phyloP scores from a whole-genome alignment of 805 yeast species.

The Hemisphaericaspora nanyangensis region DNA sequence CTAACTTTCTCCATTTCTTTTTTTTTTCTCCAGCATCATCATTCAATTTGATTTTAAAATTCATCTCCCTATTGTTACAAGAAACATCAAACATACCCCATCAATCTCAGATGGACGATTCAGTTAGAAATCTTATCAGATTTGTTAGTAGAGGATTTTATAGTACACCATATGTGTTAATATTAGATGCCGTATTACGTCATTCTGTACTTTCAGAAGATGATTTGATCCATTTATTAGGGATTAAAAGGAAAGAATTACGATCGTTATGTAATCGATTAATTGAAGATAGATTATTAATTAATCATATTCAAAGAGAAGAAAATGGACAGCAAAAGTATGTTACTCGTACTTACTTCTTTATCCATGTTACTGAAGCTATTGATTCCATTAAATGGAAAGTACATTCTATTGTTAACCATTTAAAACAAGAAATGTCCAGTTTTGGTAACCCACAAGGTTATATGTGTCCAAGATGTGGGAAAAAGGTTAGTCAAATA shows the following conservation, averaged over 20 bases:
- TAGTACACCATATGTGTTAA: conserved; percentile 74
- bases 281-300: conserved; percentile 77
- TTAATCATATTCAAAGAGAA: conserved; percentile 63
- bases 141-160: conserved; percentile 86
- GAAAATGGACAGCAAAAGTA: conserved; percentile 56
- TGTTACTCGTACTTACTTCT: conserved; percentile 76
- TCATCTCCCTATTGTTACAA: too few species aligned
- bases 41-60: too few species aligned
- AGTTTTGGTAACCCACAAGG: conserved; percentile 91
- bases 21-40: too few species aligned
- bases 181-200: conserved; percentile 80
- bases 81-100: too few species aligned
- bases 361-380: conserved; percentile 86
- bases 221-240: conserved; percentile 75
- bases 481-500: conserved; percentile 72
- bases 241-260: conserved; percentile 82
- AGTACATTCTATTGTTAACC: conserved; percentile 78
- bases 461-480: conserved; percentile 83
- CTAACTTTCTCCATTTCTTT: too few species aligned
- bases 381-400: conserved; percentile 97
- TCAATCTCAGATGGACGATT: conserved; percentile 41
- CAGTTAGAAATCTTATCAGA: conserved; percentile 56
- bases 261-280: conserved; percentile 77
- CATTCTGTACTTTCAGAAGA: conserved; percentile 93
- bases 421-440: conserved; percentile 76